Conservation (phyloP, 345 rosid genomes). For the Moricandia moricandioides region DNA sequence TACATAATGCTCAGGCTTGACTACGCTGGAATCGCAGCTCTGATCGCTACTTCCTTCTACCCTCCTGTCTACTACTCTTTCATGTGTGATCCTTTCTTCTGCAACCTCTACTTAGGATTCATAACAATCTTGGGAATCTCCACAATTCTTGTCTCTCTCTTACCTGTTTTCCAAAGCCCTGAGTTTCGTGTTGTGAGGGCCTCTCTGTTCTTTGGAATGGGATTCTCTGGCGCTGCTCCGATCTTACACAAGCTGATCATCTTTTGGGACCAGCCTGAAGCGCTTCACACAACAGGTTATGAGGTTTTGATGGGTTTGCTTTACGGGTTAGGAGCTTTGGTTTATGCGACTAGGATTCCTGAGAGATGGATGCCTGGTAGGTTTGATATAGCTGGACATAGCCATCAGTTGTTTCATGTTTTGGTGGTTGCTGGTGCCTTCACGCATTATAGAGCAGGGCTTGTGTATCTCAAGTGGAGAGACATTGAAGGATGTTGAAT, state of each 20-base stretch:
- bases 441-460: conserved; percentile 80
- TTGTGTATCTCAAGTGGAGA: conserved; percentile 83
- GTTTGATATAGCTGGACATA: conserved; percentile 92
- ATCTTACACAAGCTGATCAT: conserved; percentile 72
- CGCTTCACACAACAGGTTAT: conserved; percentile 82
- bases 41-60: conserved; percentile 84
- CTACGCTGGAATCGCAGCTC: conserved; percentile 85
- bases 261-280: conserved; percentile 84
- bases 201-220: conserved; percentile 82
- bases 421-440: conserved; percentile 85
- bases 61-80: conserved; percentile 89
- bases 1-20: conserved; percentile 93
- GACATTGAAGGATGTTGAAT: conserved; percentile 65
- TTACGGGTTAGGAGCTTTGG: conserved; percentile 68
- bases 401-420: conserved; percentile 88
- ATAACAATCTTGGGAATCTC: conserved; percentile 74
- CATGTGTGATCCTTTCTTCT: conserved; percentile 90
- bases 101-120: conserved; percentile 81
- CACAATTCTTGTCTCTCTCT: conserved; percentile 60
- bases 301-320: conserved; percentile 82
- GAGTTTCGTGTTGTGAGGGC: conserved; percentile 68
- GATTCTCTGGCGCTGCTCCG: conserved; percentile 73
- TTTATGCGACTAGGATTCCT: conserved; percentile 79
- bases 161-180: conserved; percentile 81
- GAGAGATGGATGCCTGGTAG: conserved; percentile 97